Evolutionary conservation across 2,329 filamentous ascomycete species (phyloP).

Genomic region (Coniosporium tulheliwenetii): DNA sequence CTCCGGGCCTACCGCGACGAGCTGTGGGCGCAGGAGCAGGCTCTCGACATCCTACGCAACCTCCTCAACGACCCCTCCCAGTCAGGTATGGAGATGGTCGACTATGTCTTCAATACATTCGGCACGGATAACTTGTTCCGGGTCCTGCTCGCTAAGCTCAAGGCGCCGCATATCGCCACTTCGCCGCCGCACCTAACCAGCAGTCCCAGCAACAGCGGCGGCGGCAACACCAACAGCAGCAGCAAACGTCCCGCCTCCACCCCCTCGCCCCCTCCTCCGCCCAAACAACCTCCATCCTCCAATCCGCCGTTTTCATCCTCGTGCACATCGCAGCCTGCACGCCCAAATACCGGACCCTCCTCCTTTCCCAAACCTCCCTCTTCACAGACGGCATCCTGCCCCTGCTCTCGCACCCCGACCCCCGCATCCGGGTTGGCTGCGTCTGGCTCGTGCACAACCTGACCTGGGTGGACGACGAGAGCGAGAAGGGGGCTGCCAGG

Average conservation of each 20-base stretch:
- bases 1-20: constrained; percentile 62
- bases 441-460: constrained; percentile 80
- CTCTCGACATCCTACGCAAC: constrained; percentile 78
- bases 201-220: constrained; percentile 7
- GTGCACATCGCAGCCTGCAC: constrained; percentile 77
- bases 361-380: constrained; percentile 63
- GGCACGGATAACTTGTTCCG: constrained; percentile 67
- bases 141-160: constrained; percentile 64
- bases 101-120: constrained; percentile 62
- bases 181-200: constrained; percentile 14
- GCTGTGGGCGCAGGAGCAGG: constrained; percentile 77
- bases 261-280: constrained; percentile 9
- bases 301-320: constrained; percentile 64
- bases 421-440: constrained; percentile 60
- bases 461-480: constrained; percentile 62
- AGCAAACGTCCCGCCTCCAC: constrained; percentile 20
- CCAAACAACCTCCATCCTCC: constrained; percentile 48
- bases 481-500: constrained; percentile 48
- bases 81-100: constrained; percentile 51
- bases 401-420: constrained; percentile 58
- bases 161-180: constrained; percentile 37
- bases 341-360: constrained; percentile 59
- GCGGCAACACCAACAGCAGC: constrained; percentile 16
- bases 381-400: constrained; percentile 51
- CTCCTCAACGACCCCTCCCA: constrained; percentile 53